Base-by-base conservation (phyloP, 441 rosid species). In the Gossypium aridum region DNA sequence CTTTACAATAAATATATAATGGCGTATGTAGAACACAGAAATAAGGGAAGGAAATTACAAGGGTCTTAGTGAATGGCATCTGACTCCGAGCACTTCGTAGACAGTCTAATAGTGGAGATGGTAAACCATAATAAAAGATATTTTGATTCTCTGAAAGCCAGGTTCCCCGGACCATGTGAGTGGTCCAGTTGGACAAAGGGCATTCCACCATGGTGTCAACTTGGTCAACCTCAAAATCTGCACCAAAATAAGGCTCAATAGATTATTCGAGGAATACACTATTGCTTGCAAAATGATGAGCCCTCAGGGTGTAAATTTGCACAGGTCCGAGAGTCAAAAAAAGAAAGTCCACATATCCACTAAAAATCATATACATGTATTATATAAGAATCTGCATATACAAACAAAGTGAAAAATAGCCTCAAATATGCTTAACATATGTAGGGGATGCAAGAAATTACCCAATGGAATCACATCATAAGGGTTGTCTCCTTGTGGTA, bases 81-180 rank as follows among this genome's bases (percentile, higher is more conserved):
- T 75, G 80, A 61, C 62, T 64, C 39, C 68, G 90, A 76, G 91
- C 93, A 74, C 77, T 83, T 26, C 97, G 83, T 25, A 95, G 82
- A 76, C 78, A 84, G 80, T 92, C 88, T 68, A 93, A 83, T 73
- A 93, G 81, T 17, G 97, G 97, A 79, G 88, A 71, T 73, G 97
- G 99, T 80, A 95, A 83, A 62, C 97, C 97, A 57, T 93, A 95
- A 77, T 86, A 76, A 86, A 95, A 95, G 70, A 89, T 81, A 69
- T 37, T 13, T 54, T 89, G 93, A 75, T 88, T 88, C 23, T 79
- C 85, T 20, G 97, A 93, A 62, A 91, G 82, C 98, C 97, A 95
- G 64, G 98, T 95, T 61, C 96, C 98, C 23, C 98, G 87, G 66
- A 95, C 86, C 99, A 93, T 93, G 85, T 95, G 97, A 80, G 85